phyloP scores from a whole-genome alignment of 2,329 filamentous ascomycete species.

The Scytalidium sp. region DNA sequence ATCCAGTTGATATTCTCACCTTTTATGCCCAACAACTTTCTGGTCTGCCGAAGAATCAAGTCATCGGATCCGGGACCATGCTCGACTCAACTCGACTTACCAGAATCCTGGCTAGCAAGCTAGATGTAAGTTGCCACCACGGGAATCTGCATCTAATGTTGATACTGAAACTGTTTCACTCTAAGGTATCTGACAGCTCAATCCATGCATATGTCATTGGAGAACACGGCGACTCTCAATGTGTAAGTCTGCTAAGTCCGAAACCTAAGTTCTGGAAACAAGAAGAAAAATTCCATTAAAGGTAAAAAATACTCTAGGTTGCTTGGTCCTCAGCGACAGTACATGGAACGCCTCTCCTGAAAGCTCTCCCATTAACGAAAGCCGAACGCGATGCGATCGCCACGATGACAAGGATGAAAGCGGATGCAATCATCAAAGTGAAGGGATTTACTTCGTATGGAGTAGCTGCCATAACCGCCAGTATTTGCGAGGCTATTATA shows the following conservation, averaged over 20 bases:
- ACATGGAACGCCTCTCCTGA: slow-evolving; percentile 36
- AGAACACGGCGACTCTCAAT: slow-evolving; percentile 46
- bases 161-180: not conserved
- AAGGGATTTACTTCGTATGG: slow-evolving; percentile 51
- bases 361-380: slow-evolving; percentile 26
- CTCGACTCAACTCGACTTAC: slow-evolving; percentile 49
- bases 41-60: slow-evolving; percentile 44
- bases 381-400: slow-evolving; percentile 34
- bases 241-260: slow-evolving; percentile 30
- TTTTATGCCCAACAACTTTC: slow-evolving; percentile 44
- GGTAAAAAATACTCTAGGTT: slow-evolving; percentile 27
- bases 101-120: slow-evolving; percentile 37
- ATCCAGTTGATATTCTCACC: slow-evolving; percentile 53
- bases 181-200: slow-evolving; percentile 29
- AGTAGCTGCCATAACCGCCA: slow-evolving; percentile 43
- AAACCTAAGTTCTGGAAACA: too few species aligned
- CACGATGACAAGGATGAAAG: slow-evolving; percentile 42
- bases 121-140: slow-evolving; percentile 34
- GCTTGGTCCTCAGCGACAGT: slow-evolving; percentile 36
- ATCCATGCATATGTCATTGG: slow-evolving; percentile 43
- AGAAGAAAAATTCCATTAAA: too few species aligned
- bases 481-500: slow-evolving; percentile 48
- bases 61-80: slow-evolving; percentile 51
- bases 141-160: too few species aligned
- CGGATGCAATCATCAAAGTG: slow-evolving; percentile 42